Base-by-base conservation (phyloP, 371 early-diverging fungal species). In the Actinomortierella ambigua region DNA sequence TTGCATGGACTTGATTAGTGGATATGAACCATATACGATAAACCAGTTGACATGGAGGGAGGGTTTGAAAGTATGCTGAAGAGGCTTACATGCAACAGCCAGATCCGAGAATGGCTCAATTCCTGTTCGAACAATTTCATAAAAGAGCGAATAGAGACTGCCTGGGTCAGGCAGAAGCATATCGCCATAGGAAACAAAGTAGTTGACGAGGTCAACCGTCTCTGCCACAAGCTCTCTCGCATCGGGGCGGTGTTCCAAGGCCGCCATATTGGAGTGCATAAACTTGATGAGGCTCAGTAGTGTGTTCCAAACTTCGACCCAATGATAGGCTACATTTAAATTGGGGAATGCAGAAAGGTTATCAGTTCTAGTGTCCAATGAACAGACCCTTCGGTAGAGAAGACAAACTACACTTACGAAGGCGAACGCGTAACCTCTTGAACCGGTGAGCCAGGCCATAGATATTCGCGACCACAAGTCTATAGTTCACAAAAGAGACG, bases 41-140 rank as follows among this genome's bases (percentile, higher is more conserved):
- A 34, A 34, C 34, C 4, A 34, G 11, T 11, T 34, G 34, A 34
- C 34, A 34, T 34, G 34, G 24, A 24, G 43, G 29, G 22, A 29
- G 24, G 15, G 14, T 48, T 29, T 28, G 41, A 39, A 29, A 24
- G 27, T 40, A 47, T 17, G 34, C 8, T 0, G 20, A 27, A 50
- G 8, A n/a, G 15, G 15, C 61, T 57, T 82, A 83, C 85, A 77
- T 56, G 78, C 75, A 23, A 59, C 58, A 24, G 81, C 62, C 20
- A 85, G 66, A 22, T 75, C 68, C 7, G 55, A 63, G 50, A 79
- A 80, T 24, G 66, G 63, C n/a, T 81, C 81, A 22, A 69, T 58
- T 15, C 79, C 71, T 0, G 80, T 75, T 18, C 85, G 77, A 50
- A 85, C 82, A 28, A 85, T 80, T 56, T 85, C 85, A 47, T 85